A percentile compares a stretch with the other conserved stretches of the same genome.
Evolutionary conservation across 768 basidiomycete genomes (phyloP).

Genomic region (Cystoderma amianthinum): DNA sequence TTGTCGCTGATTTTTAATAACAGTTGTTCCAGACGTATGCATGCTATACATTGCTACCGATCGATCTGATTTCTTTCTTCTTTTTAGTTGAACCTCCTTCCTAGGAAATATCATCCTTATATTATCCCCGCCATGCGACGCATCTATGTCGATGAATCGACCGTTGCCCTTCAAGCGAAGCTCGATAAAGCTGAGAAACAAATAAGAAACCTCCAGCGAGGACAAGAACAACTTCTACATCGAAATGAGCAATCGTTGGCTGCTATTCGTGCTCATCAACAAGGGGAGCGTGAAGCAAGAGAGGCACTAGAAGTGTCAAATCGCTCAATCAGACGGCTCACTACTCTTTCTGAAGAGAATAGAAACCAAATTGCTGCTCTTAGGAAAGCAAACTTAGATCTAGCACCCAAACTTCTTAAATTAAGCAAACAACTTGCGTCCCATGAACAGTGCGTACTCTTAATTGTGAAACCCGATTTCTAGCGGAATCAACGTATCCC

Average conservation of each 20-base stretch:
- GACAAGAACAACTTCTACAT: background rate
- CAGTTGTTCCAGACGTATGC: conserved; percentile 21
- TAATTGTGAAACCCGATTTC: no score
- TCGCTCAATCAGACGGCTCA: no score
- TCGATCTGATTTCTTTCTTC: conserved; percentile 1
- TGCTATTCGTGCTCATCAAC: background rate
- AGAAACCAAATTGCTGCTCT: no score
- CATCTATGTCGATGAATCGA: conserved; percentile 26
- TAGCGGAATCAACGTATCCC: no score
- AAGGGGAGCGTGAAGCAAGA: background rate
- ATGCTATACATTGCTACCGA: background rate
- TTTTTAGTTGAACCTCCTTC: conserved; percentile 35
- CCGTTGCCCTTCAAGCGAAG: background rate
- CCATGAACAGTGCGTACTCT: no score
- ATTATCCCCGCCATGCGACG: conserved; percentile 38
- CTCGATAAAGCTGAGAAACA: background rate
- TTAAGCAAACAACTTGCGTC: no score
- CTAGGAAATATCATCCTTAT: conserved; percentile 42
- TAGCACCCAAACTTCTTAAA: no score
- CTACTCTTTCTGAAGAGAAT: no score
- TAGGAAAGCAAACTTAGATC: no score
- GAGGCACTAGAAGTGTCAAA: background rate
- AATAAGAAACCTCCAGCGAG: background rate
- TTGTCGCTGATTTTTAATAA: background rate
- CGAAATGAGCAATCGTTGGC: background rate